A percentile compares a stretch with the other conserved stretches of the same genome.
Evolutionary conservation across 192 early-diverging fungal species (phyloP).

Genomic region (Coemansia interrupta): DNA sequence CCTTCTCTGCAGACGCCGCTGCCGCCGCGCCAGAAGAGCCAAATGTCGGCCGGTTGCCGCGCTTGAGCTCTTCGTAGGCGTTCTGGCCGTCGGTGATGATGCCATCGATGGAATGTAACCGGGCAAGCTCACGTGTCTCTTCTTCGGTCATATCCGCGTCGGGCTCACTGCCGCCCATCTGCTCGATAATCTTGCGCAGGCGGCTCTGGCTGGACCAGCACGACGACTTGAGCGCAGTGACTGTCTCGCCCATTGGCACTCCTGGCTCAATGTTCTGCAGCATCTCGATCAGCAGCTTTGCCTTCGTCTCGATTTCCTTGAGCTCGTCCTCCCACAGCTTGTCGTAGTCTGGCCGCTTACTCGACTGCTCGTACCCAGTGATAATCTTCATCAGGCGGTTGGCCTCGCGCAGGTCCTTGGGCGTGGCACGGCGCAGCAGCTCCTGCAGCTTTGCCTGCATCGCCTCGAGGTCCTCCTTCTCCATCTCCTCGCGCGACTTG

Average conservation of each 20-base stretch:
- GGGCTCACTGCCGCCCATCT: conserved; percentile 5
- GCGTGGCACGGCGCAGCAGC: conserved; percentile 88
- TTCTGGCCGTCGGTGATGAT: conserved; percentile 34
- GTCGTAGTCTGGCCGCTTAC: conserved; percentile 69
- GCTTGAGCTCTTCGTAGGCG: conserved; percentile 30
- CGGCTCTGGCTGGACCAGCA: conserved; percentile 38
- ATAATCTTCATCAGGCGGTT: conserved; percentile 98
- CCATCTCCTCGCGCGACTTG: conserved; percentile 91
- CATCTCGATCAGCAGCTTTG: conserved; percentile 74
- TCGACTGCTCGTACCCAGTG: conserved; percentile 83
- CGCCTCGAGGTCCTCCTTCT: conserved; percentile 81
- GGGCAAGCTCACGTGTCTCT: conserved; percentile 25
- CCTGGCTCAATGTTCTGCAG: conserved; percentile 66
- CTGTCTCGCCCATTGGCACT: conserved; percentile 42
- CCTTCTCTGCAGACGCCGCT: background rate
- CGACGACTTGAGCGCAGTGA: conserved; percentile 32
- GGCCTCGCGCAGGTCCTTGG: conserved; percentile 89
- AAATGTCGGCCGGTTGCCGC: conserved; percentile 25
- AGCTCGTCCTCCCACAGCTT: conserved; percentile 77
- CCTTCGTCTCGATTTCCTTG: conserved; percentile 74
- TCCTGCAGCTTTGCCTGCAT: conserved; percentile 87
- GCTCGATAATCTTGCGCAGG: conserved; percentile 40
- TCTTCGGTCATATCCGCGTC: conserved; percentile 4
- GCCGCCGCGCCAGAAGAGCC: conserved; percentile 3
- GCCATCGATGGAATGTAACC: conserved; percentile 43